phyloP scores from a whole-genome alignment of 2,329 filamentous ascomycete genomes.

The Colletotrichum endophyticum region DNA sequence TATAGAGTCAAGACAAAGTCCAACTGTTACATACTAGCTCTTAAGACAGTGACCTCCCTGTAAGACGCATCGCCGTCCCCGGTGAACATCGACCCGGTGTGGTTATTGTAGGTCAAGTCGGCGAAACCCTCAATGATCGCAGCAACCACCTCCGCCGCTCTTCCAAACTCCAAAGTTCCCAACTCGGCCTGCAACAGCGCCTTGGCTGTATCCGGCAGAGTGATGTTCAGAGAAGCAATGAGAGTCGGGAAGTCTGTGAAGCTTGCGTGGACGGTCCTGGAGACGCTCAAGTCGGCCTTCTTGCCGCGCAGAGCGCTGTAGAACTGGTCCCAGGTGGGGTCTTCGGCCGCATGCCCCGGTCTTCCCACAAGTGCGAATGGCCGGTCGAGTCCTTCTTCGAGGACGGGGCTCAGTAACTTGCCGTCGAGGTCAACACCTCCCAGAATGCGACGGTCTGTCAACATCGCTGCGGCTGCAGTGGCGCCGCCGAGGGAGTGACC shows the following conservation, averaged over 20 bases:
- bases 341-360: conserved; percentile 30
- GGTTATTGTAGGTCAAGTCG: neutral
- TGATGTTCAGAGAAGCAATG: conserved; percentile 24
- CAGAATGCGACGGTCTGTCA: conserved; percentile 33
- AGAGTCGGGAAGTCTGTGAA: conserved; percentile 36
- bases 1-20: neutral
- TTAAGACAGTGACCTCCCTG: neutral
- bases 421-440: conserved; percentile 49
- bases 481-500: conserved; percentile 46
- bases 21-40: neutral
- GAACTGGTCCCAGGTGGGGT: conserved; percentile 35
- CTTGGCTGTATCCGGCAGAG: conserved; percentile 19
- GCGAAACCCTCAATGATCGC: neutral
- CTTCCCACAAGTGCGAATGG: conserved; percentile 37
- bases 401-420: conserved; percentile 31
- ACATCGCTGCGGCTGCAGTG: conserved; percentile 35
- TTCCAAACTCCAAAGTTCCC: conserved; percentile 11
- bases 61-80: neutral
- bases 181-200: conserved; percentile 11
- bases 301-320: conserved; percentile 29
- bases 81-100: neutral
- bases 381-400: conserved; percentile 28
- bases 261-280: conserved; percentile 31
- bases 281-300: conserved; percentile 27
- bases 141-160: neutral